These are phyloP conservation scores for Aureobasidium sp. DNA, from an alignment of 2,329 filamentous ascomycete species.

Conservation along the genomic window DNA sequence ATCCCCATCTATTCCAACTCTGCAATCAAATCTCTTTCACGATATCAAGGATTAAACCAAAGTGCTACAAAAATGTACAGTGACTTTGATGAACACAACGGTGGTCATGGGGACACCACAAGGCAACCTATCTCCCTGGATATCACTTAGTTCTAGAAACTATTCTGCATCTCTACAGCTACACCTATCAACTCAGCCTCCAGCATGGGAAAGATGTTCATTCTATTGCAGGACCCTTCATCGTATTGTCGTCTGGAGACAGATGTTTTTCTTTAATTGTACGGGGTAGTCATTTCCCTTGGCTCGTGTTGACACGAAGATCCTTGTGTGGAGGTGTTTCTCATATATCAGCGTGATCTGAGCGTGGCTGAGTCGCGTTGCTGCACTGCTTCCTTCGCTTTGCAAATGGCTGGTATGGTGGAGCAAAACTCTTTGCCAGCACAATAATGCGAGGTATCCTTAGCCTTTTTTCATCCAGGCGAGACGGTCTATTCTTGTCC, in stretches of 20 bases:
- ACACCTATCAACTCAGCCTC: too few species aligned
- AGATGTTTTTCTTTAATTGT: slow-evolving; percentile 1
- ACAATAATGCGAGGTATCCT: too few species aligned
- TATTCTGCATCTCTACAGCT: too few species aligned
- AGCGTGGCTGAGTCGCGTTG: background rate
- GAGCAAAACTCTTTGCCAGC: background rate
- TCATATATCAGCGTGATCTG: background rate
- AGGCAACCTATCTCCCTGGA: too few species aligned
- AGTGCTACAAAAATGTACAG: too few species aligned
- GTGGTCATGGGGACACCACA: too few species aligned
- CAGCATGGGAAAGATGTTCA: too few species aligned
- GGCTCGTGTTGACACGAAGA: background rate
- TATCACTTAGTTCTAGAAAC: too few species aligned
- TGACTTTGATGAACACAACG: too few species aligned
- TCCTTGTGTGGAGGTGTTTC: background rate
- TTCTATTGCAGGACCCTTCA: too few species aligned
- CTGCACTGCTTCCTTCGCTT: background rate
- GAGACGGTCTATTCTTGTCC: background rate
- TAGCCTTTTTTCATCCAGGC: background rate
- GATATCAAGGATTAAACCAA: too few species aligned
- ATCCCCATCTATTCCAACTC: background rate
- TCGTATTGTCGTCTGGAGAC: background rate
- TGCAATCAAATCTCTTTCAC: too few species aligned
- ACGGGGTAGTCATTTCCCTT: background rate
- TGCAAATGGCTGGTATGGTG: background rate